Percentiles rank a stretch among this genome's conserved stretches.
Evolutionary conservation across 306 rosid genomes (phyloP).

Genomic region (Vachellia pachyceras): DNA sequence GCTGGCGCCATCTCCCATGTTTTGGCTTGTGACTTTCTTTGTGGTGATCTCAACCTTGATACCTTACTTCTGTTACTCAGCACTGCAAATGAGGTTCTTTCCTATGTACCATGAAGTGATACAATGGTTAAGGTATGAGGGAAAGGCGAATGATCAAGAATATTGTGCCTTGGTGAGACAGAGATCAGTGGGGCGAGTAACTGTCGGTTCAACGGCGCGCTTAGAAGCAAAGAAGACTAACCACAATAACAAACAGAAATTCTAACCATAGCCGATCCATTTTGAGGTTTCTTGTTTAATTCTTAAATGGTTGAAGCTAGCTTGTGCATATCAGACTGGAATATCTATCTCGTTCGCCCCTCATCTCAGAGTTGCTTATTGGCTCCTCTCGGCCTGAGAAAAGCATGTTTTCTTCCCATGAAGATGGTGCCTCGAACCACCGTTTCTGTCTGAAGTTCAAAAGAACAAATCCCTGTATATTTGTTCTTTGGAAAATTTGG

Average conservation of each 20-base stretch:
- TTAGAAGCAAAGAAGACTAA: conserved; percentile 65
- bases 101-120: conserved; percentile 79
- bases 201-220: conserved; percentile 85
- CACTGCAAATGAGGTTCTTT: conserved; percentile 81
- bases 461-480: conserved; percentile 30
- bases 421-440: conserved; percentile 40
- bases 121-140: conserved; percentile 77
- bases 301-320: conserved; percentile 20
- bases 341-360: conserved; percentile 5
- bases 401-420: conserved; percentile 33
- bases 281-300: conserved; percentile 32
- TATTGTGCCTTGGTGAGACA: conserved; percentile 58
- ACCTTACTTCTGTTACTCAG: conserved; percentile 75
- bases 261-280: conserved; percentile 40
- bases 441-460: conserved; percentile 36
- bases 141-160: conserved; percentile 68
- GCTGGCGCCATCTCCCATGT: conserved; percentile 78
- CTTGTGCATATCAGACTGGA: conserved; percentile 31
- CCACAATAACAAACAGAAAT: conserved; percentile 30
- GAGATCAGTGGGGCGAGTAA: conserved; percentile 53
- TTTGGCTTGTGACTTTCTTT: conserved; percentile 69
- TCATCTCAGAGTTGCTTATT: not conserved
- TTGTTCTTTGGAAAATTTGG: conserved; percentile 35
- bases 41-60: conserved; percentile 73
- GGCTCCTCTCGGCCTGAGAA: conserved; percentile 38